Conservation (phyloP, 805 yeast genomes). For the Saccharomycopsis schoenii region DNA sequence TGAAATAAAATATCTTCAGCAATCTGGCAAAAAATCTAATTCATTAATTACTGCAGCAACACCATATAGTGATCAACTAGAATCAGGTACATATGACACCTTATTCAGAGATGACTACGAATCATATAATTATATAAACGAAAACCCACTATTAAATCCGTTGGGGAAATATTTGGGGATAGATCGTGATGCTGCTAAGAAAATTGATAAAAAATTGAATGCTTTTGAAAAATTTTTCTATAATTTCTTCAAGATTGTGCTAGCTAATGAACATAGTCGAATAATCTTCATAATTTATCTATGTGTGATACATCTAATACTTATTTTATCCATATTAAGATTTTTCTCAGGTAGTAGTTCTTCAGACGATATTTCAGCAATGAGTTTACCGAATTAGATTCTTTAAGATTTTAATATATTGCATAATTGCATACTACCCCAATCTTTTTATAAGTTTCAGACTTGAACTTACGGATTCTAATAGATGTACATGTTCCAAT, state of each 20-base stretch:
- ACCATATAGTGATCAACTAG: conserved; percentile 23
- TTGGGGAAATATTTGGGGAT: conserved; percentile 73
- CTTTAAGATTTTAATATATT: neutral
- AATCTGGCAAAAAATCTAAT: conserved; percentile 20
- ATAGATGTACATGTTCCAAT: too few species aligned
- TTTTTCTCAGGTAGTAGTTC: neutral
- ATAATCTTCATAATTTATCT: conserved; percentile 68
- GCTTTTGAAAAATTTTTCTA: conserved; percentile 73
- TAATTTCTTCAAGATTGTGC: conserved; percentile 60
- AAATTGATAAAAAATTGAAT: conserved; percentile 61
- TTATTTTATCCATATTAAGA: neutral
- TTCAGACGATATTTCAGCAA: neutral
- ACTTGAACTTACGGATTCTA: too few species aligned
- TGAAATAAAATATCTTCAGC: conserved; percentile 56
- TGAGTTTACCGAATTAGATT: neutral
- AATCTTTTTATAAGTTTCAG: neutral
- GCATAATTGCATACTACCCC: too few species aligned
- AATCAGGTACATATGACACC: conserved; percentile 20
- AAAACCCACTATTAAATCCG: conserved; percentile 62
- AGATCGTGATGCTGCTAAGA: conserved; percentile 56
- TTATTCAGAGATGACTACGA: conserved; percentile 26
- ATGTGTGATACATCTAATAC: conserved; percentile 6
- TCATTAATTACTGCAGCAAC: conserved; percentile 20
- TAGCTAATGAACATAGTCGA: conserved; percentile 65
- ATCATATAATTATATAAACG: conserved; percentile 51